phyloP scores from a whole-genome alignment of 2,329 filamentous ascomycete species.

The Metarhizium robertsii region DNA sequence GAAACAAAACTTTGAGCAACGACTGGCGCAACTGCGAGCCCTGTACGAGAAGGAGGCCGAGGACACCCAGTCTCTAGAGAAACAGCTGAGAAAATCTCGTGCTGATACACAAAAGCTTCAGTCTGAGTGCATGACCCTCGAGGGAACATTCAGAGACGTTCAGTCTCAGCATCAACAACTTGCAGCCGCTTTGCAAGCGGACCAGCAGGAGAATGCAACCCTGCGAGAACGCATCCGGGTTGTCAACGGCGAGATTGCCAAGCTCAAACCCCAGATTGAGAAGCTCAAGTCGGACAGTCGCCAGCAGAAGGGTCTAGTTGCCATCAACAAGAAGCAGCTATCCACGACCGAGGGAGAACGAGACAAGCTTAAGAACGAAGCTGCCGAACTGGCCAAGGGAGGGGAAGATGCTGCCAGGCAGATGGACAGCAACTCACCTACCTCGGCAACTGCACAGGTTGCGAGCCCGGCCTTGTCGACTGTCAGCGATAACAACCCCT shows the following conservation, averaged over 20 bases:
- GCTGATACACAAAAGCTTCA: slow-evolving; percentile 78
- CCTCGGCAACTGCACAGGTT: slow-evolving; percentile 40
- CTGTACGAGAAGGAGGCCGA: slow-evolving; percentile 92
- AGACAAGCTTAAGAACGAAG: slow-evolving; percentile 77
- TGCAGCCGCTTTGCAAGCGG: slow-evolving; percentile 63
- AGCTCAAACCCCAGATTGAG: slow-evolving; percentile 83
- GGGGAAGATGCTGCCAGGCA: slow-evolving; percentile 49
- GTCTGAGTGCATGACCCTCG: slow-evolving; percentile 72
- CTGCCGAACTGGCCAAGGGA: slow-evolving; percentile 56
- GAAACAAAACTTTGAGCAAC: slow-evolving; percentile 86
- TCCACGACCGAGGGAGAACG: slow-evolving; percentile 80
- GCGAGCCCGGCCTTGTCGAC: slow-evolving; percentile 61
- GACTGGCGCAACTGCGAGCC: slow-evolving; percentile 73
- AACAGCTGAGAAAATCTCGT: slow-evolving; percentile 66
- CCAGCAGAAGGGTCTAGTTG: slow-evolving; percentile 91
- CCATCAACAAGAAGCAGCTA: slow-evolving; percentile 98
- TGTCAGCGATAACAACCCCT: slow-evolving; percentile 81
- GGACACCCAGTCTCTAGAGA: slow-evolving; percentile 74
- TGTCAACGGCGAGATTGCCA: slow-evolving; percentile 71
- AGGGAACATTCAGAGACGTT: slow-evolving; percentile 72
- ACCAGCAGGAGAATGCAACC: slow-evolving; percentile 78
- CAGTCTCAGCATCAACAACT: slow-evolving; percentile 75
- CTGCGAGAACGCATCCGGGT: slow-evolving; percentile 82
- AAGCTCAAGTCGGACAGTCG: slow-evolving; percentile 87
- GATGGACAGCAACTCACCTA: slow-evolving; percentile 40